Percentiles rank a stretch among this genome's conserved stretches.
These are phyloP conservation scores for Coniochaeta sp. DNA, from an alignment of 2,329 filamentous ascomycete species.

Conservation along the genomic window DNA sequence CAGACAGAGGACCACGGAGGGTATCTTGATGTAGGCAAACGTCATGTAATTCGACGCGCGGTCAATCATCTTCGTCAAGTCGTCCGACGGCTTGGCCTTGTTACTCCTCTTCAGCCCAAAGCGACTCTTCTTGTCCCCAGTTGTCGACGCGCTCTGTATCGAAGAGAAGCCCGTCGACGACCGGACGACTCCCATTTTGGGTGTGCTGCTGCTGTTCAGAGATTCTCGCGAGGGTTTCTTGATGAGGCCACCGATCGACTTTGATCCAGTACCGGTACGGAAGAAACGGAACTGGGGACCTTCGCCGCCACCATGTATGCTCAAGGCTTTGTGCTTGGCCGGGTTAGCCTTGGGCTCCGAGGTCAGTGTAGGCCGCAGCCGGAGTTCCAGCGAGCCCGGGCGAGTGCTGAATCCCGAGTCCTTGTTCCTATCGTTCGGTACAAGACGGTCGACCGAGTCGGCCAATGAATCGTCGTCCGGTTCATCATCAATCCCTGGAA, in stretches of 20 bases:
- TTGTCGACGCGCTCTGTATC: slow-evolving; percentile 13
- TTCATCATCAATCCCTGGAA: slow-evolving; percentile 37
- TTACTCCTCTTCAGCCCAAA: slow-evolving; percentile 47
- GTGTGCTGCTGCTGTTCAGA: slow-evolving; percentile 27
- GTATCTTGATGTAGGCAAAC: slow-evolving; percentile 88
- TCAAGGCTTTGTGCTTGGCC: slow-evolving; percentile 39
- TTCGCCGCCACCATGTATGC: slow-evolving; percentile 41
- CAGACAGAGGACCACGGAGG: slow-evolving; percentile 88
- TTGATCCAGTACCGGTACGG: slow-evolving; percentile 33
- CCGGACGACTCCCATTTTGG: slow-evolving; percentile 37
- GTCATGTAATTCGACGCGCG: slow-evolving; percentile 97
- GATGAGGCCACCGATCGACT: slow-evolving; percentile 34
- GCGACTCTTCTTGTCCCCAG: slow-evolving; percentile 37
- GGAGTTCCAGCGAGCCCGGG: slow-evolving; percentile 70
- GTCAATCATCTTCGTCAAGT: slow-evolving; percentile 92
- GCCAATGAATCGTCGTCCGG: slow-evolving; percentile 35
- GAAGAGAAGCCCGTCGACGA: slow-evolving; percentile 37
- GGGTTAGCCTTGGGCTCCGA: slow-evolving; percentile 34
- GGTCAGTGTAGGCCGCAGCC: slow-evolving; percentile 74
- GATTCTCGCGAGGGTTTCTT: slow-evolving; percentile 54
- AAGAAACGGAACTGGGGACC: slow-evolving; percentile 46
- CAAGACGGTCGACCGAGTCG: slow-evolving; percentile 29
- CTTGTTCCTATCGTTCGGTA: slow-evolving; percentile 35
- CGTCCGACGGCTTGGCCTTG: slow-evolving; percentile 65
- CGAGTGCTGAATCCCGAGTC: slow-evolving; percentile 45